Base-by-base conservation (phyloP, 208 protist species). In the Leishmania turanica region DNA sequence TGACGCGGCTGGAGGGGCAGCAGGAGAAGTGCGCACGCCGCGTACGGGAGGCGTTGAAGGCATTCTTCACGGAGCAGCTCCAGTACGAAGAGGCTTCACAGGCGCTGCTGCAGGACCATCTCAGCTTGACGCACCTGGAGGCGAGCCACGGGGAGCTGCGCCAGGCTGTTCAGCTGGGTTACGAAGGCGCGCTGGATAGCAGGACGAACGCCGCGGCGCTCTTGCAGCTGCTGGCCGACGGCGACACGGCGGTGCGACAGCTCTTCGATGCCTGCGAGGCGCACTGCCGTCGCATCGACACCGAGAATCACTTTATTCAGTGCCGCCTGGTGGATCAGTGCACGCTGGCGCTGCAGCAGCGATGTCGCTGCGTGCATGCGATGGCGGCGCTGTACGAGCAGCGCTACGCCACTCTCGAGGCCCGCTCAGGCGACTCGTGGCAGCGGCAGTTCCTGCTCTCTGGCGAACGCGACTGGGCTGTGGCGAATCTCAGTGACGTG, bases 21-120 rank as follows among this genome's bases (percentile, higher is more conserved):
- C 94, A 97, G 60, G 94, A 97, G 70, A 90, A 90, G 62, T 84
- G 89, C 47, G 88, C 89, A 1, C 94, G 94, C 7, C 92, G 92
- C 37, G 88, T 96, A 45, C 89, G 94, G 0, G 94, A 97, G 84
- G 84, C 85, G 0, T 80, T 92, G 27, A 97, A 97, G 82, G 92
- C 89, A 70, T 86, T 88, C 71, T 91, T 93, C 74, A 60, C 77
- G 76, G 94, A 97, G 79, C 92, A 97, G 84, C 45, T 90, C 7
- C 86, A 85, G 76, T 95, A 97, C 84, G 87, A 91, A 78, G 83
- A 87, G 56, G 76, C 87, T 7, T 34, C 87, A 24, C 90, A 95
- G 83, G 91, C 89, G 77, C 77, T 90, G 56, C 71, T 95, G 68
- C 85, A 90, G 60, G 90, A 94, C 70, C 83, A 86, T 51, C 78